phyloP scores from a whole-genome alignment of 257 asterid genomes.

The Solanum gandarillasii region DNA sequence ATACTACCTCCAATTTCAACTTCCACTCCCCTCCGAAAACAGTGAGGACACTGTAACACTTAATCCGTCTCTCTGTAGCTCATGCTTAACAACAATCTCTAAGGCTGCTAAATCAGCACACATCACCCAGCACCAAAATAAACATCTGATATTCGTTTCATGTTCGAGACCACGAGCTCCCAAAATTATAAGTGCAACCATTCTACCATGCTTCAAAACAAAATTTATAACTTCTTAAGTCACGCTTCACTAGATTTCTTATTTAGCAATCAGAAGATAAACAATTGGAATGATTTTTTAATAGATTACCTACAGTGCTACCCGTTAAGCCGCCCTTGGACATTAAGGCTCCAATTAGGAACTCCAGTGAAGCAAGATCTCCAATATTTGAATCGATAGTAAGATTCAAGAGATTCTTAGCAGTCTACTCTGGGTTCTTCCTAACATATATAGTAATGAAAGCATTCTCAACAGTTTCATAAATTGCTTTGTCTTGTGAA shows the following conservation, averaged over 20 bases:
- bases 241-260: neutral
- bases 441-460: conserved; percentile 67
- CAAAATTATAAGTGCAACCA: neutral
- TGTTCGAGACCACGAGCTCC: neutral
- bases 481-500: conserved; percentile 88
- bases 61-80: neutral
- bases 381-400: conserved; percentile 86
- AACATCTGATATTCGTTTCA: neutral
- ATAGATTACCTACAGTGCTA: conserved; percentile 46
- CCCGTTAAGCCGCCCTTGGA: conserved; percentile 77
- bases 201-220: neutral
- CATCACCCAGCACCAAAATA: neutral
- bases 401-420: conserved; percentile 47
- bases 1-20: too few relatives aligned
- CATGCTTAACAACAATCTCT: neutral
- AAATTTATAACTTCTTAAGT: neutral
- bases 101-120: neutral
- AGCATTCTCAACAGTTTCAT: conserved; percentile 94
- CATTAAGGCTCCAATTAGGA: conserved; percentile 66
- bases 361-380: conserved; percentile 87
- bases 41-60: neutral
- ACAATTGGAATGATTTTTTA: neutral
- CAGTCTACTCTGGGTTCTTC: conserved; percentile 64
- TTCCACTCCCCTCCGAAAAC: too few relatives aligned
- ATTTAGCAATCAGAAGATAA: neutral